phyloP scores from a whole-genome alignment of 225 moss, liverwort and hornwort species.

The Pleurozium schreberi region DNA sequence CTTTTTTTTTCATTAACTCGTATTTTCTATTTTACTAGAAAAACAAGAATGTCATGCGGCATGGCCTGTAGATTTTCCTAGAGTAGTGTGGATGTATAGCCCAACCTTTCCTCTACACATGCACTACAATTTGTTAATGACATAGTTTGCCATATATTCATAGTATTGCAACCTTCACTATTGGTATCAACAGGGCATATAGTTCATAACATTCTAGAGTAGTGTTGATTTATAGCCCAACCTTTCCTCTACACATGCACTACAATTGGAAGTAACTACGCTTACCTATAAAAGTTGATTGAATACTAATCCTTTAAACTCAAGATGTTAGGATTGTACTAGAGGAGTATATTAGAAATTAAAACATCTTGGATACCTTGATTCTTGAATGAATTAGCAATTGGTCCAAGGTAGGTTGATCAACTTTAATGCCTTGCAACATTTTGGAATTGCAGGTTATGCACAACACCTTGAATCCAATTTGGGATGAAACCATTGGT shows the following conservation, averaged over 20 bases:
- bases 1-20: background rate
- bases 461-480: conserved; percentile 57
- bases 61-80: background rate
- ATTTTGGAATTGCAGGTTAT: conserved; percentile 35
- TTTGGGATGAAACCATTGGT: conserved; percentile 60
- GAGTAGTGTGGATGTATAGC: too few species aligned
- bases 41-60: background rate
- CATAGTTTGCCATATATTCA: background rate
- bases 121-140: background rate
- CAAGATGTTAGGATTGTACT: background rate
- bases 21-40: background rate
- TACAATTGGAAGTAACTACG: background rate
- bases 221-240: background rate
- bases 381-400: background rate
- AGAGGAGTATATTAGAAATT: background rate
- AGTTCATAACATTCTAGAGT: background rate
- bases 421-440: background rate
- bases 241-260: background rate
- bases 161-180: background rate
- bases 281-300: background rate
- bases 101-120: too few species aligned
- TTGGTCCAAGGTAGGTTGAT: background rate
- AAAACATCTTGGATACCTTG: background rate
- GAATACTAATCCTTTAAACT: background rate
- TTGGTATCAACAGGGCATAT: too few species aligned